A percentile compares a stretch with the other conserved stretches of the same genome.
Evolutionary conservation across 768 basidiomycete genomes (phyloP).

Genomic region (Pleurotus cornucopiae): DNA sequence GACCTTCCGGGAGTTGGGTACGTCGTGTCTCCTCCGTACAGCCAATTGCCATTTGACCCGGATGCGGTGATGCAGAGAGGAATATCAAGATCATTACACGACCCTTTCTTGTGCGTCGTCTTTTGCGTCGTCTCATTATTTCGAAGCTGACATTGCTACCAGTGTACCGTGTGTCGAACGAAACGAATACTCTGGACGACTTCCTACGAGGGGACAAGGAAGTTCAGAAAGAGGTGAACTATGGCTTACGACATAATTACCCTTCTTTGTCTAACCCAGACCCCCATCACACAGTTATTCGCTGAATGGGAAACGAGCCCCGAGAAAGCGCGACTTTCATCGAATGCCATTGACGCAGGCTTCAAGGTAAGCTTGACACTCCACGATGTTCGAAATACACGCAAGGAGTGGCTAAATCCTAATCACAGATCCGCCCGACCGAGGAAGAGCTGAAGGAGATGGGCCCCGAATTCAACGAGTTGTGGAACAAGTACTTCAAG

Average conservation of each 20-base stretch:
- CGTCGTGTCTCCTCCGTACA: conserved; percentile 14
- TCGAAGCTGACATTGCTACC: conserved; percentile 5
- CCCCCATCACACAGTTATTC: conserved; percentile 35
- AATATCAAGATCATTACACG: conserved; percentile 76
- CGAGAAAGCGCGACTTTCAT: conserved; percentile 63
- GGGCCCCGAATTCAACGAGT: conserved; percentile 71
- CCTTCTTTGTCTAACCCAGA: not conserved
- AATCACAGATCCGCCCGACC: conserved; percentile 57
- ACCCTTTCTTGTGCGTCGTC: conserved; percentile 50
- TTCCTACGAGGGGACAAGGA: conserved; percentile 67
- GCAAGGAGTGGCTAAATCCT: not conserved
- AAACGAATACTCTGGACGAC: conserved; percentile 58
- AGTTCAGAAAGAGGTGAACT: conserved; percentile 47
- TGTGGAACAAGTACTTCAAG: conserved; percentile 71
- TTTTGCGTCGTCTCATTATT: not conserved
- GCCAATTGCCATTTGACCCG: too few species aligned
- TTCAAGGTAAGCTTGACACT: conserved; percentile 45
- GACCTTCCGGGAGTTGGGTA: conserved; percentile 71
- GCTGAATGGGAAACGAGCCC: conserved; percentile 63
- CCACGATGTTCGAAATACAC: too few species aligned
- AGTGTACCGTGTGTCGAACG: conserved; percentile 69
- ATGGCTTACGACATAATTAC: not conserved
- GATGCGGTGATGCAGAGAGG: conserved; percentile 34
- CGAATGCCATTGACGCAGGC: conserved; percentile 72
- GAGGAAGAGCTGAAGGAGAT: conserved; percentile 69